Evolutionary conservation across 371 early-diverging fungal genomes (phyloP).

Genomic region (Apophysomyces trapeziformis): DNA sequence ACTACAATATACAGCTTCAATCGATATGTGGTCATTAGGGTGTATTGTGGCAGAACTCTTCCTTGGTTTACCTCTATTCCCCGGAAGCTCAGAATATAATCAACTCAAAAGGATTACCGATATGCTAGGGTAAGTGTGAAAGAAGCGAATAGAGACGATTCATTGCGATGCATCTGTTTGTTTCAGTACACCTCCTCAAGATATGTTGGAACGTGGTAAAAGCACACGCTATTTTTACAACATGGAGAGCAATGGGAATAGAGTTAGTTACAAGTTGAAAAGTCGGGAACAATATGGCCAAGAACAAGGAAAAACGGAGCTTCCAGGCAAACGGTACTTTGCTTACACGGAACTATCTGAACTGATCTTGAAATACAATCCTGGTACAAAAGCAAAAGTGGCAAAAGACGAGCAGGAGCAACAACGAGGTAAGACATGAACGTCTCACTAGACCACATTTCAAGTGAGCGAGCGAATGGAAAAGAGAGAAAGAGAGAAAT

Average conservation of each 20-base stretch:
- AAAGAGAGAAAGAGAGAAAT: too few species aligned
- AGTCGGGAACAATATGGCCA: conserved; percentile 79
- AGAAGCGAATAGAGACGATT: neutral
- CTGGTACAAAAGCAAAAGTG: conserved; percentile 24
- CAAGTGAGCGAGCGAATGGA: too few species aligned
- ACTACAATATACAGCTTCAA: conserved; percentile 88
- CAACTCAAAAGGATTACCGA: conserved; percentile 91
- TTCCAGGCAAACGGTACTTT: conserved; percentile 90
- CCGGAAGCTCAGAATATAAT: conserved; percentile 95
- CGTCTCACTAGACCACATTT: too few species aligned
- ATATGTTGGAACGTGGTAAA: conserved; percentile 45
- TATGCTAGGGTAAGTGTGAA: conserved; percentile 70
- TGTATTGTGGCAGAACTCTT: conserved; percentile 98
- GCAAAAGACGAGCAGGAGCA: conserved; percentile 60
- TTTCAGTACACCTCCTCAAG: conserved; percentile 36
- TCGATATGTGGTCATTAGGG: conserved; percentile 99
- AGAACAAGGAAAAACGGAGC: conserved; percentile 74
- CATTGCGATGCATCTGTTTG: neutral
- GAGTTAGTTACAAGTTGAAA: conserved; percentile 73
- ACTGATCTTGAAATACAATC: conserved; percentile 78
- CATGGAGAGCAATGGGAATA: conserved; percentile 26
- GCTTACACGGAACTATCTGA: conserved; percentile 76
- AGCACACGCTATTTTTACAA: conserved; percentile 37
- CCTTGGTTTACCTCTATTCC: conserved; percentile 92
- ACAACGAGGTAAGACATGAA: conserved; percentile 62